phyloP scores from a whole-genome alignment of 495 filamentous ascomycete genomes.

The Rostrohypoxylon terebratum region DNA sequence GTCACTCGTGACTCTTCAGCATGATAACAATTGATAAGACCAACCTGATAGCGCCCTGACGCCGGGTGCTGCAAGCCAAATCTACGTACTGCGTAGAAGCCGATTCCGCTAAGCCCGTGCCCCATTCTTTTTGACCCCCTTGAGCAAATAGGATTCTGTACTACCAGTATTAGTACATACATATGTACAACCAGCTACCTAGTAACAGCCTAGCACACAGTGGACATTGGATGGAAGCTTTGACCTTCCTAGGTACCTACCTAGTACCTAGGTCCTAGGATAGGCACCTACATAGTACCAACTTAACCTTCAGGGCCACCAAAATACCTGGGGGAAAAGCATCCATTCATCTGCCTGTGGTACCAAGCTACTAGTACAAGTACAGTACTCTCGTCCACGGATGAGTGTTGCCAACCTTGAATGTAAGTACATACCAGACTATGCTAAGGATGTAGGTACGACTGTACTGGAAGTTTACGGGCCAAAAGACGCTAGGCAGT shows the following conservation, averaged over 20 bases:
- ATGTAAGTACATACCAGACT: too few relatives aligned
- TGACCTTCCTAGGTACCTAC: too few relatives aligned
- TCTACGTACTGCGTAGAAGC: too few relatives aligned
- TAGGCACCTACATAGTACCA: too few relatives aligned
- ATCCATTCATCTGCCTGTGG: background rate
- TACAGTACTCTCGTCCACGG: background rate
- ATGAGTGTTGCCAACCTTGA: background rate
- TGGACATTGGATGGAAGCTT: constrained; percentile 11
- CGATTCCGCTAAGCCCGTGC: constrained; percentile 40
- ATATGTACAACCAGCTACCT: constrained; percentile 19
- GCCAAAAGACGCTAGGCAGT: constrained; percentile 10
- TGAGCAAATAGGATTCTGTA: constrained; percentile 25
- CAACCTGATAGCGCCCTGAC: constrained; percentile 12
- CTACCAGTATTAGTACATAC: too few relatives aligned
- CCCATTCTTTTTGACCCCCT: constrained; percentile 15
- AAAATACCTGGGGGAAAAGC: background rate
- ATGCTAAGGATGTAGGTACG: background rate
- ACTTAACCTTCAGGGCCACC: background rate
- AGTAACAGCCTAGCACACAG: too few relatives aligned
- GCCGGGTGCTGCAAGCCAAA: constrained; percentile 32
- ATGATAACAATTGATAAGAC: constrained; percentile 50
- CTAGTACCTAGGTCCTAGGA: too few relatives aligned
- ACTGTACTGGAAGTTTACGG: background rate
- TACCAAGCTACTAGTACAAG: background rate
- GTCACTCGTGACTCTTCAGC: constrained; percentile 50